A percentile compares a stretch with the other conserved stretches of the same genome.
Evolutionary conservation across 208 protist genomes (phyloP).

Genomic region (Leptomonas pyrrhocoris): DNA sequence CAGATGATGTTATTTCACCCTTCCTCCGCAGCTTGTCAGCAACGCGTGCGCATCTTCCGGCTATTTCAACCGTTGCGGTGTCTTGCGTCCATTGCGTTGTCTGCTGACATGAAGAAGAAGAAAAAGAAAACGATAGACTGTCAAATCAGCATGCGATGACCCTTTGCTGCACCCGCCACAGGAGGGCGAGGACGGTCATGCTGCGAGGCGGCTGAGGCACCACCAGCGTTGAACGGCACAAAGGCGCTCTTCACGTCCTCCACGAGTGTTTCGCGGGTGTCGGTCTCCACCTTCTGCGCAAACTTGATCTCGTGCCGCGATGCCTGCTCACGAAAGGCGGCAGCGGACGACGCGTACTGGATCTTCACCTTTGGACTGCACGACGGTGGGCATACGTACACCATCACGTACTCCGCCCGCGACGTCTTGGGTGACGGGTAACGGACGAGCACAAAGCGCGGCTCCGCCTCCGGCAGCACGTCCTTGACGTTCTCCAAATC

Average conservation of each 20-base stretch:
- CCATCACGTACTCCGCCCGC: conserved; percentile 45
- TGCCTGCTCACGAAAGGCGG: conserved; percentile 61
- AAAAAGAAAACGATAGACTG: too few species aligned
- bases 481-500: conserved; percentile 27
- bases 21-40: neutral
- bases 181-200: conserved; percentile 14
- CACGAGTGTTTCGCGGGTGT: conserved; percentile 44
- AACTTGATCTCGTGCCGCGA: conserved; percentile 48
- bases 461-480: conserved; percentile 37
- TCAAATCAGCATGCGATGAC: conserved; percentile 70
- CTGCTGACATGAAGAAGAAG: too few species aligned
- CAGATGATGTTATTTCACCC: neutral
- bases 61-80: too few species aligned
- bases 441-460: conserved; percentile 44
- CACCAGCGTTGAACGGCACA: conserved; percentile 20
- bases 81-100: too few species aligned
- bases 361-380: conserved; percentile 74
- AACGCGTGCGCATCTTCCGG: too few species aligned
- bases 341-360: conserved; percentile 74
- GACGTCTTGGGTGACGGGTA: conserved; percentile 30
- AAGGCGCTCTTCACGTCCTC: conserved; percentile 53
- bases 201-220: conserved; percentile 2
- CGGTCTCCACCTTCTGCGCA: conserved; percentile 54
- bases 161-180: conserved; percentile 32
- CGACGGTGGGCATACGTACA: conserved; percentile 71